phyloP scores from a whole-genome alignment of 768 basidiomycete species.

The Xerocomus spinulosus region DNA sequence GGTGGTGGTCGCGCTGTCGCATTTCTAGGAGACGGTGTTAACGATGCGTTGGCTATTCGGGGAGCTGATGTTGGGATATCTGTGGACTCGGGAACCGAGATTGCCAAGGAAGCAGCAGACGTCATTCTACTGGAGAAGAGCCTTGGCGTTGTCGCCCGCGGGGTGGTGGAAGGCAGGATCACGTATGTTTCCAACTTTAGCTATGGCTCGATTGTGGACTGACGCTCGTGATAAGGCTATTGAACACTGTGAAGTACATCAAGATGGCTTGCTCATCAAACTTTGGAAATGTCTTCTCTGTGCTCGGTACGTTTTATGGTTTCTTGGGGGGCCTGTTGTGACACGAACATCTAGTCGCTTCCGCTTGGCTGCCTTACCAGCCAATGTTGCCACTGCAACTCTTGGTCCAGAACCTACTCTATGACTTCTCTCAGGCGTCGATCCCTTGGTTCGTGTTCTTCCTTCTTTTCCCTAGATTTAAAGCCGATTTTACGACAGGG shows the following conservation, averaged over 20 bases:
- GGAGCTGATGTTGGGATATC: conserved; percentile 32
- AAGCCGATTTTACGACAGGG: conserved; percentile 21
- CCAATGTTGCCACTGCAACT: conserved; percentile 34
- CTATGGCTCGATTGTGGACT: conserved; percentile 1
- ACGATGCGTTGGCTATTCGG: conserved; percentile 31
- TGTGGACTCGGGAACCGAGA: conserved; percentile 32
- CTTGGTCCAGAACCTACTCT: conserved; percentile 31
- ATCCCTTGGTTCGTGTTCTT: conserved; percentile 30
- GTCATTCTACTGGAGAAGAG: conserved; percentile 36
- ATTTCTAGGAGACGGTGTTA: conserved; percentile 30
- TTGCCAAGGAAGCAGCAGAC: conserved; percentile 37
- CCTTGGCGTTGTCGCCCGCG: conserved; percentile 30
- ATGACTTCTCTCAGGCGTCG: conserved; percentile 35
- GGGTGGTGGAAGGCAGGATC: conserved; percentile 31
- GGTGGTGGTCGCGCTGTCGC: conserved; percentile 27
- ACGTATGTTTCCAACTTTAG: conserved; percentile 21
- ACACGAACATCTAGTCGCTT: conserved; percentile 25
- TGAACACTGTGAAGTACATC: conserved; percentile 36
- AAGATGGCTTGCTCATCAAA: conserved; percentile 37
- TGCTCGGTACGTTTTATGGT: conserved; percentile 20
- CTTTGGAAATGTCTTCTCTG: conserved; percentile 34
- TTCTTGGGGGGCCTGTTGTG: not conserved
- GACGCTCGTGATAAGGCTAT: conserved; percentile 22
- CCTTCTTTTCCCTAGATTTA: not conserved
- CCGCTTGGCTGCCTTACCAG: conserved; percentile 36